These are phyloP conservation scores for Raddia distichophylla DNA, from an alignment of 176 grass and related monocot species.

Conservation along the genomic window DNA sequence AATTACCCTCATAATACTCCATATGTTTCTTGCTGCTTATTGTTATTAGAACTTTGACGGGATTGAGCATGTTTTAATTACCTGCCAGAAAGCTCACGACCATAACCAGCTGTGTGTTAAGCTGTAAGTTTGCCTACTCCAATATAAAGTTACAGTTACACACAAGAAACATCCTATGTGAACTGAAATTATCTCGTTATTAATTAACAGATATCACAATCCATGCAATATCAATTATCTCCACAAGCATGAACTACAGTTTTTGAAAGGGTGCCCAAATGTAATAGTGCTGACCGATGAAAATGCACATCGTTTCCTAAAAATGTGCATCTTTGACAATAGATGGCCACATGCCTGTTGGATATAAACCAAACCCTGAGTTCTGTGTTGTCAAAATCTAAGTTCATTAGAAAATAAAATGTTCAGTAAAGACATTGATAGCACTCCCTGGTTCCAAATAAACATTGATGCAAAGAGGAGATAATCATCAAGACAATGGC, in stretches of 20 bases:
- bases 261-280: neutral
- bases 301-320: neutral
- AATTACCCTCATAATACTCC: neutral
- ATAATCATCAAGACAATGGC: neutral
- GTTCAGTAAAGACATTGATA: neutral
- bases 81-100: neutral
- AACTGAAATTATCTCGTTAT: neutral
- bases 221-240: neutral
- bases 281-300: slow-evolving; percentile 5
- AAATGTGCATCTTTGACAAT: neutral
- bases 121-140: neutral
- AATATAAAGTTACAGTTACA: neutral
- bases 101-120: neutral
- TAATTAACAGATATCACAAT: neutral
- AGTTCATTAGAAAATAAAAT: neutral
- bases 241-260: neutral
- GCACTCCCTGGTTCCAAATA: neutral
- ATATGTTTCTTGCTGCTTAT: neutral
- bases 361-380: neutral
- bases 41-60: neutral
- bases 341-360: neutral
- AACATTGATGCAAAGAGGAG: neutral
- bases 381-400: neutral
- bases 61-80: neutral
- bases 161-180: neutral